Evolutionary conservation across 768 basidiomycete genomes (phyloP).

Genomic region (Hortiboletus campestris): DNA sequence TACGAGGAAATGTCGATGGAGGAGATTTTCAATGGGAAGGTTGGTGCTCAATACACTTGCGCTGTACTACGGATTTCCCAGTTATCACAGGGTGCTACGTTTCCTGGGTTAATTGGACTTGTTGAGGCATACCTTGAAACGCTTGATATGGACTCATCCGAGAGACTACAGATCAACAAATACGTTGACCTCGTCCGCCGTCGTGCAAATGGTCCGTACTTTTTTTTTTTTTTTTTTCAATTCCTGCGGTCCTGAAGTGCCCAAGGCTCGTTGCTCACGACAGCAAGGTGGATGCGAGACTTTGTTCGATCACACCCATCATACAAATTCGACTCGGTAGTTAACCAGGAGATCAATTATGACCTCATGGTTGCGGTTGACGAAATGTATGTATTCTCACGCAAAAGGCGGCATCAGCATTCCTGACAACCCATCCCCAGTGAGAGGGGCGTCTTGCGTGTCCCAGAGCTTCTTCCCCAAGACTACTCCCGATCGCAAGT

Average conservation of each 20-base stretch:
- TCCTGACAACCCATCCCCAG: constrained; percentile 35
- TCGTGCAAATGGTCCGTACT: constrained; percentile 71
- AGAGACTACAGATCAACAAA: constrained; percentile 59
- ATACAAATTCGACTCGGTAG: constrained; percentile 93
- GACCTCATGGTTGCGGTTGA: constrained; percentile 89
- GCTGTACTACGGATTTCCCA: neutral
- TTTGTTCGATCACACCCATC: constrained; percentile 88
- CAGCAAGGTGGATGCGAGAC: constrained; percentile 90
- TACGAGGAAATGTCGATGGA: constrained; percentile 90
- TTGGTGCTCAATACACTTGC: constrained; percentile 27
- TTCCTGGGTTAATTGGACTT: constrained; percentile 80
- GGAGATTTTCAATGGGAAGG: constrained; percentile 95
- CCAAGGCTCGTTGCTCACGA: constrained; percentile 74
- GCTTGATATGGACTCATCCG: constrained; percentile 67
- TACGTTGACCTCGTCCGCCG: constrained; percentile 80
- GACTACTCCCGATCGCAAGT: constrained; percentile 44
- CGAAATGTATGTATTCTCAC: constrained; percentile 68
- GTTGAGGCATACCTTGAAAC: constrained; percentile 85
- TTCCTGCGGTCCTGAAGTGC: constrained; percentile 1
- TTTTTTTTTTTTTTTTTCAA: neutral
- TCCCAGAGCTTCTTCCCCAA: constrained; percentile 60
- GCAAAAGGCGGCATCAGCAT: neutral
- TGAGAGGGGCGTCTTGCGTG: constrained; percentile 64
- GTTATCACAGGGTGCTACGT: constrained; percentile 50
- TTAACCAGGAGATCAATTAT: constrained; percentile 89